Conservation (phyloP, 108 stramenopile genomes). For the Stephanodiscus minutulus region DNA sequence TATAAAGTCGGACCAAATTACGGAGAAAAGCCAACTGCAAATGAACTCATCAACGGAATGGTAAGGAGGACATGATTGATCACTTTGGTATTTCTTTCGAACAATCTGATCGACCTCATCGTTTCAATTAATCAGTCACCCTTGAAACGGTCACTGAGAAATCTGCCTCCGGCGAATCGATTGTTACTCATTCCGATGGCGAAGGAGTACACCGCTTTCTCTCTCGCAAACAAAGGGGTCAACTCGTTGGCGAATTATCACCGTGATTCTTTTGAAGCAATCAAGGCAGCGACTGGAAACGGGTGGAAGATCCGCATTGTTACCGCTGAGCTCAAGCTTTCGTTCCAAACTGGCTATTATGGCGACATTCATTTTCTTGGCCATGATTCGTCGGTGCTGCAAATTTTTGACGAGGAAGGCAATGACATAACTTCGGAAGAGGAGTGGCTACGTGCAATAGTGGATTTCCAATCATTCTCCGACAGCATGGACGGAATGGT, state of each 20-base stretch:
- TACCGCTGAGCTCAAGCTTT: neutral
- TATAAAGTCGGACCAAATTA: neutral
- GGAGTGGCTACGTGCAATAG: conserved; percentile 3
- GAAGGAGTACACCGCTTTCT: conserved; percentile 6
- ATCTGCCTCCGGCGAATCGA: conserved; percentile 19
- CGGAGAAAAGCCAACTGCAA: conserved; percentile 8
- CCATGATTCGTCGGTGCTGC: neutral
- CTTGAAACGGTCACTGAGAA: neutral
- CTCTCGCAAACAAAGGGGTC: conserved; percentile 10
- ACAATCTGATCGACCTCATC: neutral
- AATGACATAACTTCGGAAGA: neutral
- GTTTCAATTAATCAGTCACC: neutral
- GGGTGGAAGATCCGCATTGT: conserved; percentile 10
- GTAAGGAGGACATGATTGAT: neutral
- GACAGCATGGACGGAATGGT: neutral
- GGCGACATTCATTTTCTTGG: neutral
- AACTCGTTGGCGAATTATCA: conserved; percentile 5
- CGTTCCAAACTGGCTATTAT: neutral
- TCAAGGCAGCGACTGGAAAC: conserved; percentile 7
- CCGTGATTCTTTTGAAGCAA: conserved; percentile 3
- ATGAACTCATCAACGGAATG: neutral
- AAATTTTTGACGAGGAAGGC: conserved; percentile 15
- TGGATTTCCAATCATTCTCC: conserved; percentile 5
- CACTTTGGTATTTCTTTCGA: neutral
- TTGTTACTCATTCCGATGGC: conserved; percentile 5